A percentile compares a stretch with the other conserved stretches of the same genome.
Conservation (phyloP, 1,284 basidiomycete species). For the Puccinia coronata region DNA sequence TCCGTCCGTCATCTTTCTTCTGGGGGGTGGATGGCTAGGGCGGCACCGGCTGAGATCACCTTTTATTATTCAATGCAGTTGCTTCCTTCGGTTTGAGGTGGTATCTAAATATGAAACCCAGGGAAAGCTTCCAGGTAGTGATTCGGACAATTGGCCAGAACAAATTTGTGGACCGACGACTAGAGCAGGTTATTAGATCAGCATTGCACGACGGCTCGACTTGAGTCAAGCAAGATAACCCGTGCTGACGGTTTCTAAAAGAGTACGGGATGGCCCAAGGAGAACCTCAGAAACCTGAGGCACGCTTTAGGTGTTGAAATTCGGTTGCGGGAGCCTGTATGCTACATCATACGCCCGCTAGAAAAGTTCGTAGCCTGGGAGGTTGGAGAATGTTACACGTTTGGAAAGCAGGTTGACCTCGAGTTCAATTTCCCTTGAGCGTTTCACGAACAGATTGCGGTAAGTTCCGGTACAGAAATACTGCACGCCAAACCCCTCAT, state of each 20-base stretch:
- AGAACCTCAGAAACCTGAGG: background rate
- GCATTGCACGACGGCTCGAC: background rate
- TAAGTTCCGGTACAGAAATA: background rate
- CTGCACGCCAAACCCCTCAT: background rate
- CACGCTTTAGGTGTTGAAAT: background rate
- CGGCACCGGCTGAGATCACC: background rate
- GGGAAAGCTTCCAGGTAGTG: background rate
- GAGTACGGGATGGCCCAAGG: background rate
- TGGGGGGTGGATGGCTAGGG: background rate
- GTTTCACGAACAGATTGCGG: background rate
- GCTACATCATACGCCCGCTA: too few relatives aligned
- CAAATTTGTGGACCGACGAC: background rate
- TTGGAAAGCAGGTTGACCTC: background rate
- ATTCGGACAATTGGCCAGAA: background rate
- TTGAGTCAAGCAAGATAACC: background rate
- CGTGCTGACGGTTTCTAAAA: background rate
- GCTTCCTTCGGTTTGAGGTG: background rate
- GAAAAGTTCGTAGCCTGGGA: too few relatives aligned
- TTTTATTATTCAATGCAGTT: background rate
- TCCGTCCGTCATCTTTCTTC: background rate
- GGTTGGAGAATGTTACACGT: conserved; percentile 11
- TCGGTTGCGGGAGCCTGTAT: too few relatives aligned
- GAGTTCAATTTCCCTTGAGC: background rate
- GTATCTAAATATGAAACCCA: background rate
- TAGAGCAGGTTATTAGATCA: background rate